Percentiles rank a stretch among this genome's conserved stretches.
These are phyloP conservation scores for Sutorius australiensis DNA, from an alignment of 768 basidiomycete species.

Conservation along the genomic window DNA sequence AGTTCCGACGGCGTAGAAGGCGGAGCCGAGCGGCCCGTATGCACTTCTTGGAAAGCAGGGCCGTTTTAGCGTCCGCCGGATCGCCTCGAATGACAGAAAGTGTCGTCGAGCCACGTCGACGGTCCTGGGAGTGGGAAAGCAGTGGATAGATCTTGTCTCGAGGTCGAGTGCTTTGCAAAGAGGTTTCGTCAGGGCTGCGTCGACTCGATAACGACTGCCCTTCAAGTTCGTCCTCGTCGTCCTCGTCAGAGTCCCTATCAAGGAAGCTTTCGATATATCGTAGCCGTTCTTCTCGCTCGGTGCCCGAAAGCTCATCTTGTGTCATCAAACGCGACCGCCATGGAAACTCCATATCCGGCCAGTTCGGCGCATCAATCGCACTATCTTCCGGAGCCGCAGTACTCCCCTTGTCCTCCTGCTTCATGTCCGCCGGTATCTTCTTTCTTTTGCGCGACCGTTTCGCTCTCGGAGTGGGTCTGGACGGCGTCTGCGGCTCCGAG, in stretches of 20 bases:
- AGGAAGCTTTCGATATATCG: constrained; percentile 68
- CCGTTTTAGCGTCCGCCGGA: constrained; percentile 73
- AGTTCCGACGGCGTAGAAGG: constrained; percentile 38
- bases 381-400: constrained; percentile 28
- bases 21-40: constrained; percentile 59
- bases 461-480: constrained; percentile 36
- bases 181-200: constrained; percentile 10
- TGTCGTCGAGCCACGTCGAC: constrained; percentile 9
- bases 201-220: constrained; percentile 7
- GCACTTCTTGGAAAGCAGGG: constrained; percentile 67
- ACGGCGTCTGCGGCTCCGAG: constrained; percentile 31
- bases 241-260: constrained; percentile 64
- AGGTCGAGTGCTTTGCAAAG: constrained; percentile 18
- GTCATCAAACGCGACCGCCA: constrained; percentile 66
- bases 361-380: constrained; percentile 55
- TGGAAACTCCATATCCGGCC: constrained; percentile 77
- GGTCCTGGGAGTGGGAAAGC: constrained; percentile 37
- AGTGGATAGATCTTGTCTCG: constrained; percentile 63
- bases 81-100: constrained; percentile 51
- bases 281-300: constrained; percentile 57
- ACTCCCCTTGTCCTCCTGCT: constrained; percentile 12
- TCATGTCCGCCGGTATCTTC: constrained; percentile 31
- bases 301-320: constrained; percentile 46
- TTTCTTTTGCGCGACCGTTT: constrained; percentile 51
- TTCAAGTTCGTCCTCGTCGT: constrained; percentile 32